Base-by-base conservation (phyloP, 2,329 filamentous ascomycete genomes). In the Colletotrichum salicis region DNA sequence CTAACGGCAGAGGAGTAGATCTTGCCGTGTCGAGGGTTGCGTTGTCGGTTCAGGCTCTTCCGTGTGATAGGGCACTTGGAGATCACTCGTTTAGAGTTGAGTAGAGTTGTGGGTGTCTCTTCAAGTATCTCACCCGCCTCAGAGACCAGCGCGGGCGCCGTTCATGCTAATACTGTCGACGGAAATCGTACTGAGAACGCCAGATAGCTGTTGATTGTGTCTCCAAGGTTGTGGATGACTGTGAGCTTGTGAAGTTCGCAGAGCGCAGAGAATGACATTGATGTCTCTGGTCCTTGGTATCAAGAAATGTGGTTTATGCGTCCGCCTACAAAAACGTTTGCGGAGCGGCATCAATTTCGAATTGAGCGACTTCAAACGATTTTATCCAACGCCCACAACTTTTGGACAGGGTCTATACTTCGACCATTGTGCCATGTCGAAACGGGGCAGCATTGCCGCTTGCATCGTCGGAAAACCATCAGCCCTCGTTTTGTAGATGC, bases 21-120 rank as follows among this genome's bases (percentile, higher is more conserved):
- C 69, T 52, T 69, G 12, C 64, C 41, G 24, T 13, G n/a, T 27
- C 7, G 52, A 55, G n/a, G 31, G 24, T 41, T 24, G 57, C n/a
- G 37, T n/a, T 31, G 31, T 12, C 41, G 51, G 69, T 41, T 63
- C 37, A 35, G 52, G 57, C 19, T 71, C 57, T 71, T 71, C 64
- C 64, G 33, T 15, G 33, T 13, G 37, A 56, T 52, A 48, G 45
- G 35, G 24, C 19, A 48, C 37, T 37, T 57, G 52, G 35, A 48
- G 54, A 67, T 68, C 37, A 4, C 45, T 15, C n/a, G 67, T 67
- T 70, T 70, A 22, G 41, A 35, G 56, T 48, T 35, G 37, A 35
- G 41, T 48, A 48, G 48, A 55, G 24, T 29, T 15, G 31, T 45
- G 63, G 5, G 15, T 45, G n/a, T 37, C n/a, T 22, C 27, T 27